These are phyloP conservation scores for Vitis hybrid DNA, from an alignment of 177 flowering plant species.

Conservation along the genomic window DNA sequence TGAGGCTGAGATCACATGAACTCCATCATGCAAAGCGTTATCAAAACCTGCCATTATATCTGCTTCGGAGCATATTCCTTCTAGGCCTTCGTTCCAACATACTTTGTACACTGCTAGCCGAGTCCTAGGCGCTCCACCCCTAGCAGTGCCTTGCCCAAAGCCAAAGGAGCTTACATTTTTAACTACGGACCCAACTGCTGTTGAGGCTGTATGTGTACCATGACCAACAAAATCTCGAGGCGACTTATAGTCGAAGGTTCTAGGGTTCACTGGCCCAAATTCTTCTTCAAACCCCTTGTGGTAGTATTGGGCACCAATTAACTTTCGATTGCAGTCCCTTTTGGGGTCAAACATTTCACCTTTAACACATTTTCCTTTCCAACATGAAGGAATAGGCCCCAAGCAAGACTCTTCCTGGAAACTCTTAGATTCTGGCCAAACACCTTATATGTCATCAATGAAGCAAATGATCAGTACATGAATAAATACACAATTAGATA, in stretches of 20 bases:
- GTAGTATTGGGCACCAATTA: slow-evolving; percentile 72
- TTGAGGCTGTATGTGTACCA: slow-evolving; percentile 87
- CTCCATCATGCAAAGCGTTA: slow-evolving; percentile 67
- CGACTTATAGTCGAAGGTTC: slow-evolving; percentile 48
- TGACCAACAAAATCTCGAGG: slow-evolving; percentile 63
- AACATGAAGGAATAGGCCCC: slow-evolving; percentile 47
- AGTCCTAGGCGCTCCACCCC: slow-evolving; percentile 76
- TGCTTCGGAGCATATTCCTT: slow-evolving; percentile 47
- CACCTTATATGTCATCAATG: slow-evolving; percentile 30
- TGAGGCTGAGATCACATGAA: slow-evolving; percentile 65
- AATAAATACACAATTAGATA: background rate
- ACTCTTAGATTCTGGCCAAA: slow-evolving; percentile 78
- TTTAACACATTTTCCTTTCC: slow-evolving; percentile 57
- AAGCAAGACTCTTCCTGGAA: slow-evolving; percentile 42
- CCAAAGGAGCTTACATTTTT: slow-evolving; percentile 41
- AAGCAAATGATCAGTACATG: background rate
- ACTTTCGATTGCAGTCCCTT: slow-evolving; percentile 54
- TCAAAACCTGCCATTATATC: slow-evolving; percentile 74
- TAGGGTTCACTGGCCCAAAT: slow-evolving; percentile 31
- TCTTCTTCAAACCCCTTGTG: slow-evolving; percentile 42
- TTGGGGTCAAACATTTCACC: slow-evolving; percentile 55
- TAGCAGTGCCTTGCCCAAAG: slow-evolving; percentile 52
- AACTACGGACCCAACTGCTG: slow-evolving; percentile 58
- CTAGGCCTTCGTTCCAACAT: slow-evolving; percentile 48
- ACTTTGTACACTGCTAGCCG: slow-evolving; percentile 72